Evolutionary conservation across 768 basidiomycete genomes (phyloP).

Genomic region (Suillus plorans): DNA sequence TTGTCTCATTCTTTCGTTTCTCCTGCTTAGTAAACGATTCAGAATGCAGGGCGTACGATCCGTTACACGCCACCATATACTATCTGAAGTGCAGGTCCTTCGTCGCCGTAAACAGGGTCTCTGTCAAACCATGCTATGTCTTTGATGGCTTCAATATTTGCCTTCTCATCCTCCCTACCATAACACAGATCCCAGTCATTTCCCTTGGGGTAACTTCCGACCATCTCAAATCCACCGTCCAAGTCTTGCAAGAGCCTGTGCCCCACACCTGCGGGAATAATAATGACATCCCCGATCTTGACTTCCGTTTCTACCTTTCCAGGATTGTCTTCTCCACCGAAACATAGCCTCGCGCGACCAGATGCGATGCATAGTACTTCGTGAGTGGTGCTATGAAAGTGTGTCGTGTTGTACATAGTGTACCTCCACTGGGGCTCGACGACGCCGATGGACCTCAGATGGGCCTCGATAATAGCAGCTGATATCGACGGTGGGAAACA

Average conservation of each 20-base stretch:
- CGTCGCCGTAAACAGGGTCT: conserved; percentile 41
- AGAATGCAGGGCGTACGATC: not conserved
- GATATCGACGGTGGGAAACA: conserved; percentile 25
- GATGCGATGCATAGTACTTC: conserved; percentile 36
- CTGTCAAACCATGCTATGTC: conserved; percentile 36
- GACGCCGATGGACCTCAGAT: conserved; percentile 33
- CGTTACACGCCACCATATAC: conserved; percentile 8
- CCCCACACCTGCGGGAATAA: conserved; percentile 42
- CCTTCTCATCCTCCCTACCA: conserved; percentile 33
- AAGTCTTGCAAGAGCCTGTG: conserved; percentile 35
- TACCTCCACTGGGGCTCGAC: conserved; percentile 42
- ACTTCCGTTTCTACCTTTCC: conserved; percentile 31
- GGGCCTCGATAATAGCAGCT: conserved; percentile 30
- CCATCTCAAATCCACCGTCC: conserved; percentile 35
- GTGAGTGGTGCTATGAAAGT: conserved; percentile 45
- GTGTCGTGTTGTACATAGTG: conserved; percentile 40
- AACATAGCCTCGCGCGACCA: conserved; percentile 38
- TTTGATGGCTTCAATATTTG: conserved; percentile 26
- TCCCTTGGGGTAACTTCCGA: conserved; percentile 39
- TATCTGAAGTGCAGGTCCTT: conserved; percentile 36
- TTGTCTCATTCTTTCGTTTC: not conserved
- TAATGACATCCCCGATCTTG: conserved; percentile 38
- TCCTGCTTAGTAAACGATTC: not conserved
- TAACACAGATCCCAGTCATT: conserved; percentile 41
- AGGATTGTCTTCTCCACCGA: conserved; percentile 39